Percentiles rank a stretch among this genome's conserved stretches.
These are phyloP conservation scores for Neonectria hederae DNA, from an alignment of 2,329 filamentous ascomycete species.

Conservation along the genomic window DNA sequence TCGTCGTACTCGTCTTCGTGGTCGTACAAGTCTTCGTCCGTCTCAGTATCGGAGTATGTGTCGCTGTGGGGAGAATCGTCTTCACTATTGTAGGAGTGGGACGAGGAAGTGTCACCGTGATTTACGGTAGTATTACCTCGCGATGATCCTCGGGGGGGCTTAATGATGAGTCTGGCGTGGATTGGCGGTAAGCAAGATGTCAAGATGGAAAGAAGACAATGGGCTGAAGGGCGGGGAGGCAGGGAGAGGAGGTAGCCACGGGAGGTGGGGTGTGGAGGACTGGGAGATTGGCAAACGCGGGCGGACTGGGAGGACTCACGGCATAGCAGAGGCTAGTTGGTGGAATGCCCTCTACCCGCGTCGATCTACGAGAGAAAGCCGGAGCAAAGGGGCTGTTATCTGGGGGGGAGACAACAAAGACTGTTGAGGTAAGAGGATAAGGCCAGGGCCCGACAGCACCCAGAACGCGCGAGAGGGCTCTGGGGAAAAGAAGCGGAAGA, in stretches of 20 bases:
- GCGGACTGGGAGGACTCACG: conserved; percentile 48
- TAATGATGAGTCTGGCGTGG: conserved; percentile 34
- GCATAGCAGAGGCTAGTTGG: conserved; percentile 52
- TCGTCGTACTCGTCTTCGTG: conserved; percentile 54
- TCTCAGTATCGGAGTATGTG: conserved; percentile 40
- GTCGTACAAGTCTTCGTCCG: conserved; percentile 53
- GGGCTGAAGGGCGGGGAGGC: conserved; percentile 24
- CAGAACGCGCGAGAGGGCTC: conserved; percentile 31
- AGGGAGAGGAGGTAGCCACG: conserved; percentile 29
- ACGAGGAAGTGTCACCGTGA: conserved; percentile 42
- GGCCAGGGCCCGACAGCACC: conserved; percentile 35
- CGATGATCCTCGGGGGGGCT: conserved; percentile 31
- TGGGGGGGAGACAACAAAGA: conserved; percentile 30
- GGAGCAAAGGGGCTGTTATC: conserved; percentile 53
- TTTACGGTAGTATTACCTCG: conserved; percentile 36
- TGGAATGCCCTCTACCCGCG: conserved; percentile 56
- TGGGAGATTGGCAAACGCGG: too few species aligned
- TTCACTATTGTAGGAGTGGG: conserved; percentile 51
- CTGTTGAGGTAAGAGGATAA: conserved; percentile 31
- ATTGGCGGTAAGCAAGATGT: conserved; percentile 19
- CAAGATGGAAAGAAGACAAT: conserved; percentile 13
- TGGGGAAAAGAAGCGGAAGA: conserved; percentile 38
- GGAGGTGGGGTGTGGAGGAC: conserved; percentile 32
- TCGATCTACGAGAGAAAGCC: conserved; percentile 57
- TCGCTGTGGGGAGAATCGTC: conserved; percentile 50